Percentiles rank a stretch among this genome's conserved stretches.
phyloP scores from a whole-genome alignment of 768 basidiomycete genomes.

The Serendipita sp. region DNA sequence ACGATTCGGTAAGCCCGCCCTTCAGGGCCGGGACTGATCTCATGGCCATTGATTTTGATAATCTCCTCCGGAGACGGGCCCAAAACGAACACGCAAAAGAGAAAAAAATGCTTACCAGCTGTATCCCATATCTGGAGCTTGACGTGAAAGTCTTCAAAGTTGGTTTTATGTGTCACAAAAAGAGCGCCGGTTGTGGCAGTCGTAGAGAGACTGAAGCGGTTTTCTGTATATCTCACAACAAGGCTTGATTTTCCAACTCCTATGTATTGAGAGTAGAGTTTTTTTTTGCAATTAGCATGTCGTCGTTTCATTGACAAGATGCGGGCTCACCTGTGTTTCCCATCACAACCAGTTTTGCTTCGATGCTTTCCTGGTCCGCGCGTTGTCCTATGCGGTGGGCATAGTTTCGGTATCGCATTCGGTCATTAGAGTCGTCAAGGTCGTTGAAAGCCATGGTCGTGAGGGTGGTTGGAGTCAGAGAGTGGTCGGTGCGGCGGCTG shows the following conservation, averaged over 20 bases:
- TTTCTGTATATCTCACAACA: conserved; percentile 77
- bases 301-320: conserved; percentile 5
- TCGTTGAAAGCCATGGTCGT: background rate
- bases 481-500: too few relatives aligned
- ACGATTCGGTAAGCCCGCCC: background rate
- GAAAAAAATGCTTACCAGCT: conserved; percentile 7
- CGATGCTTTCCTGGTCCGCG: conserved; percentile 34
- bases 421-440: conserved; percentile 1
- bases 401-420: background rate
- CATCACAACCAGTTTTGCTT: conserved; percentile 94
- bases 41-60: background rate
- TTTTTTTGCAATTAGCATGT: too few relatives aligned
- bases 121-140: conserved; percentile 45
- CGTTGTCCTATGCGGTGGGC: conserved; percentile 4
- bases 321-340: conserved; percentile 46
- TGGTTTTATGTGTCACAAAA: conserved; percentile 86
- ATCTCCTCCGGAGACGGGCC: background rate
- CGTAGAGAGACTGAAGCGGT: conserved; percentile 77
- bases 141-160: conserved; percentile 71
- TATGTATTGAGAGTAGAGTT: conserved; percentile 17
- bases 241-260: conserved; percentile 90
- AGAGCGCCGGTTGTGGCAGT: conserved; percentile 86
- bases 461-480: background rate
- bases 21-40: conserved; percentile 1
- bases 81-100: background rate